A percentile compares a stretch with the other conserved stretches of the same genome.
Conservation (phyloP, 805 yeast species). For the Candida ipomoeae region DNA sequence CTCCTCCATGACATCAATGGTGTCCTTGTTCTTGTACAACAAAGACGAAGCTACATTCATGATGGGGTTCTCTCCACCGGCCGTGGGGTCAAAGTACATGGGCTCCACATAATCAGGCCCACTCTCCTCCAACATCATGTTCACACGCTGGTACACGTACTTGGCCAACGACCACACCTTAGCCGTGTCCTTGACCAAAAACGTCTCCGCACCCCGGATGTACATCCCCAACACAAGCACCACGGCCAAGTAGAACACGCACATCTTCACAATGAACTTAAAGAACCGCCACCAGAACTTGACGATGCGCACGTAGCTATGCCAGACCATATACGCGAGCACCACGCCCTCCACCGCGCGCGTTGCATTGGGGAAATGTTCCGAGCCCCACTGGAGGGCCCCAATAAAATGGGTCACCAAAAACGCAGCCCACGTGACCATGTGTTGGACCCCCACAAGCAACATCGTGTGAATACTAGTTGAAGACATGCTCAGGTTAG, state of each 20-base stretch:
- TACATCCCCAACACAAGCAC: constrained; percentile 5
- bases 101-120: background rate
- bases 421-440: background rate
- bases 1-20: background rate
- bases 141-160: background rate
- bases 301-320: constrained; percentile 8
- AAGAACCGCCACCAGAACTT: constrained; percentile 12
- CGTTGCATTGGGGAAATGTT: constrained; percentile 8
- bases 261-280: constrained; percentile 7
- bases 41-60: background rate
- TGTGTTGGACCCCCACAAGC: background rate
- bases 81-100: background rate
- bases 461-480: background rate
- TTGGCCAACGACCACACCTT: background rate
- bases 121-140: too few relatives aligned
- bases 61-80: background rate
- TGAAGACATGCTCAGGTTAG: constrained; percentile 5
- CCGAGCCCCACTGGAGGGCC: background rate
- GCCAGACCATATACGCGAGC: constrained; percentile 9
- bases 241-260: background rate
- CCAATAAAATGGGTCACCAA: background rate
- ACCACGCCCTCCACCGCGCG: constrained; percentile 4
- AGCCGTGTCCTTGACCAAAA: constrained; percentile 8
- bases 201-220: constrained; percentile 11
- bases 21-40: background rate